Conservation (phyloP, 768 basidiomycete genomes). For the Trichaptum fuscoviolaceum region DNA sequence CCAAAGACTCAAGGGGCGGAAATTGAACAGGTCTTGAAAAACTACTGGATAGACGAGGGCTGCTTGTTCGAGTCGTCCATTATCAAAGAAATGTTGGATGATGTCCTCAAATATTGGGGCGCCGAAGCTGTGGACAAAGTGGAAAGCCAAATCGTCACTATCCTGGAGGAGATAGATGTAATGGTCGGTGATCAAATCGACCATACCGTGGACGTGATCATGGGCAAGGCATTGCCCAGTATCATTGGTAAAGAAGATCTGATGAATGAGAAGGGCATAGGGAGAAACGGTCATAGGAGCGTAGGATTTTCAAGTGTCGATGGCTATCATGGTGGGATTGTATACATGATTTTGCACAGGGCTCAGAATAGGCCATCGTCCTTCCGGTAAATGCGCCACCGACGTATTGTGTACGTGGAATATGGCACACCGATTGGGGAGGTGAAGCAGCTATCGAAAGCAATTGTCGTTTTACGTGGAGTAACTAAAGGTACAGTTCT, state of each 20-base stretch:
- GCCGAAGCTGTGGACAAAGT: not conserved
- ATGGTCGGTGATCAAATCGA: not conserved
- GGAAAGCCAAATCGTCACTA: no score
- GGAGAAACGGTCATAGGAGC: no score
- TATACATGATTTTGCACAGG: no score
- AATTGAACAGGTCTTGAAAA: not conserved
- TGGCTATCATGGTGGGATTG: no score
- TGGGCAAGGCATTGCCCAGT: not conserved
- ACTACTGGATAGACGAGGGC: not conserved
- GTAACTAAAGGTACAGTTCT: not conserved
- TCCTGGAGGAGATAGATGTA: not conserved
- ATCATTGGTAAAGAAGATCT: not conserved
- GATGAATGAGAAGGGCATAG: not conserved
- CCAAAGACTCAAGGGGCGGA: not conserved
- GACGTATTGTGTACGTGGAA: not conserved
- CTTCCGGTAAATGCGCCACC: not conserved
- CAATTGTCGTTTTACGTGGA: not conserved
- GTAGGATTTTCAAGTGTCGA: no score
- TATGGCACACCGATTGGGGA: not conserved
- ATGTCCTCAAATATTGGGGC: not conserved
- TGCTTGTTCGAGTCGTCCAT: not conserved
- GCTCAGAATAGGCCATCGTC: not conserved
- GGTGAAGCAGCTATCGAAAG: not conserved
- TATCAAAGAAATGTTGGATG: not conserved
- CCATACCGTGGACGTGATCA: not conserved